Evolutionary conservation across 257 asterid genomes (phyloP), one percentile per base, ranked within the genome.

Genomic region (Nicotiana knightiana): DNA sequence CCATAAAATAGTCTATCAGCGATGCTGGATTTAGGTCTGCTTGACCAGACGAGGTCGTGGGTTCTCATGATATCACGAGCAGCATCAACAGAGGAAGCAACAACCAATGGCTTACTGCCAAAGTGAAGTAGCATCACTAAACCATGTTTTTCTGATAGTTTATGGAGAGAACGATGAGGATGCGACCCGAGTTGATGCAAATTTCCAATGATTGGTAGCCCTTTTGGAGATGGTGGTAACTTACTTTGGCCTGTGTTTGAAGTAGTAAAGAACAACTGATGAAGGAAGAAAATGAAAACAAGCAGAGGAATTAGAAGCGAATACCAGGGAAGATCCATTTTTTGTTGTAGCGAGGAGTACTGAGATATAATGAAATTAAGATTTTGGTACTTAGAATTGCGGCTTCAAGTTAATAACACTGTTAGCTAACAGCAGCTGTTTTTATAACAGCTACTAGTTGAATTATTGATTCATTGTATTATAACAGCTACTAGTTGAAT

Each of bases 1-100:
- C 63, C 81, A 46, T 48, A 21, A 85, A 82, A 1, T 3, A 85
- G 77, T 32, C 28, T 48, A 16, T 58, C 54, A 0, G 67, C 59
- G 0, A 79, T 61, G 26, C 12, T 82, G 4, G 46, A 16, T 79
- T 51, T 68, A 3, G 91, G 89, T 81, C 85, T 67, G 67, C 51
- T 82, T 0, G 91, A 58, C 5, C 85, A 88, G 4, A 65, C 16
- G 6, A 84, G 51, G 33, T 90, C 93, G 8, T 90, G 89, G 9
- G 86, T 85, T 87, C 87, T 90, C 90, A 88, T 79, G 81, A 87
- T 33, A 89, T 88, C 90, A 0, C 85, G 83, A 1, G 92, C 90
- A 9, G 88, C 85, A 0, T 78, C 84, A 0, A 89, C 83, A 4
- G 91, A 90, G 0, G 89, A 86, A 71, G 80, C 83, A 5, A 90